A percentile compares a stretch with the other conserved stretches of the same genome.
Evolutionary conservation across 202 grass and related monocot species (phyloP).

Genomic region (Zizania palustris): DNA sequence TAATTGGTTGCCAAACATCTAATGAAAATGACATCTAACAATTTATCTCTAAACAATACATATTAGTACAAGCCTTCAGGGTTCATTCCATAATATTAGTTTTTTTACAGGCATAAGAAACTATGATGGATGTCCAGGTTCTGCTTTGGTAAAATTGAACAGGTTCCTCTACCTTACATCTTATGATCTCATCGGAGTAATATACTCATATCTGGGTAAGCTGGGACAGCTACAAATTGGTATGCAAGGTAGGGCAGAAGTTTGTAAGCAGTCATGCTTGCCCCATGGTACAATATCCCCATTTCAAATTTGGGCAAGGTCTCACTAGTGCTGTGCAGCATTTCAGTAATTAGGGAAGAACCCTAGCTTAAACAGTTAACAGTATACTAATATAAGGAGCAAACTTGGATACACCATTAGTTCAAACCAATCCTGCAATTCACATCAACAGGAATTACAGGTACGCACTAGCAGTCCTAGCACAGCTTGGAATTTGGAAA

Average conservation of each 20-base stretch:
- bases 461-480: neutral
- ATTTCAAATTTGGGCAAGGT: neutral
- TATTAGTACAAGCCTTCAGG: neutral
- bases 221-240: neutral
- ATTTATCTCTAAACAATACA: neutral
- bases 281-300: neutral
- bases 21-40: neutral
- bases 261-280: neutral
- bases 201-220: neutral
- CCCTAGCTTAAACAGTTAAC: neutral
- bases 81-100: neutral
- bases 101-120: neutral
- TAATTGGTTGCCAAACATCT: neutral
- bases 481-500: neutral
- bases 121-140: neutral
- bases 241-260: neutral
- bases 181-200: neutral
- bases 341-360: neutral
- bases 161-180: neutral
- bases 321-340: neutral
- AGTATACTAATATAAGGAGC: neutral
- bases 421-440: neutral
- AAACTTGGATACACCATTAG: slow-evolving; percentile 1
- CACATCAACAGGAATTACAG: too few species aligned
- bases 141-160: neutral